Conservation (phyloP, 1,284 basidiomycete genomes). For the Boletus semigastroideus region DNA sequence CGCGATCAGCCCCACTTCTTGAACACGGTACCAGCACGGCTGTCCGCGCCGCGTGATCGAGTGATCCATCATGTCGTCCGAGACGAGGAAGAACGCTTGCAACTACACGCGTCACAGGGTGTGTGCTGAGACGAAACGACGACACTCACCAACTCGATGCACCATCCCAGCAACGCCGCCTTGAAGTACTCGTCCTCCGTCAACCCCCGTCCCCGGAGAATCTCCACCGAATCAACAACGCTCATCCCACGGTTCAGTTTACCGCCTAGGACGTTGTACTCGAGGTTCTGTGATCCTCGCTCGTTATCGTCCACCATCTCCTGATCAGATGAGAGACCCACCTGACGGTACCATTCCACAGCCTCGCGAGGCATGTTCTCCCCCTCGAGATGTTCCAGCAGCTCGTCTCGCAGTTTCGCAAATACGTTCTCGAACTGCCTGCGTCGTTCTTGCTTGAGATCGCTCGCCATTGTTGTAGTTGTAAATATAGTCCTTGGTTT, state of each 20-base stretch:
- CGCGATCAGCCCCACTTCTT: constrained; percentile 80
- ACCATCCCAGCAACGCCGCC: constrained; percentile 93
- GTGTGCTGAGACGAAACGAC: not conserved
- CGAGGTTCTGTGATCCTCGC: constrained; percentile 64
- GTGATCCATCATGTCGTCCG: constrained; percentile 98
- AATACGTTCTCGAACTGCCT: constrained; percentile 32
- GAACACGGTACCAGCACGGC: constrained; percentile 91
- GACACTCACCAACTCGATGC: constrained; percentile 75
- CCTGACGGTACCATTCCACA: constrained; percentile 60
- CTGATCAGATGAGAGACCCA: constrained; percentile 28
- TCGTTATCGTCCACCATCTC: not conserved
- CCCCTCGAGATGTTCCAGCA: constrained; percentile 47
- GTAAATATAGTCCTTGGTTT: not conserved
- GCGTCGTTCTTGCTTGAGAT: constrained; percentile 28
- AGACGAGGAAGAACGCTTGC: constrained; percentile 97
- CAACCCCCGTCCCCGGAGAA: constrained; percentile 71
- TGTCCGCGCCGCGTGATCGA: constrained; percentile 96
- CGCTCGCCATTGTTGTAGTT: constrained; percentile 10
- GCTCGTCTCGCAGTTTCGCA: constrained; percentile 31
- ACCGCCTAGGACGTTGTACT: constrained; percentile 95
- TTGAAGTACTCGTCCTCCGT: constrained; percentile 86
- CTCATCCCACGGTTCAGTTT: constrained; percentile 97
- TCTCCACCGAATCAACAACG: constrained; percentile 92
- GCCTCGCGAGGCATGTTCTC: constrained; percentile 64
- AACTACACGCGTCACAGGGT: constrained; percentile 54